Percentiles rank a stretch among this genome's conserved stretches.
Evolutionary conservation across 2,329 filamentous ascomycete genomes (phyloP).

Genomic region (Cladobotryum mycophilum): DNA sequence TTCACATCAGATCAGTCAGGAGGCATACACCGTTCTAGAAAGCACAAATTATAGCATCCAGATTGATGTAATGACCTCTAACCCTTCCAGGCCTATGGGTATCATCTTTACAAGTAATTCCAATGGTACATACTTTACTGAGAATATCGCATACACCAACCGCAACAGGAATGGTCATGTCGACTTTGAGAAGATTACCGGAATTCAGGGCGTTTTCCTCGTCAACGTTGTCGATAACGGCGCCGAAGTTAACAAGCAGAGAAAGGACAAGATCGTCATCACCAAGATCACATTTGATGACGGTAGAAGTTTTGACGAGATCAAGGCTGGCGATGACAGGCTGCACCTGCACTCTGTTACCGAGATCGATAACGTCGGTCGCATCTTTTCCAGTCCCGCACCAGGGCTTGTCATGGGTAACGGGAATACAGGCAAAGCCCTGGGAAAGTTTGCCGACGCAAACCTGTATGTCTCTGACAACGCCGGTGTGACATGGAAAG

Average conservation of each 20-base stretch:
- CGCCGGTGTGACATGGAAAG: conserved; percentile 78
- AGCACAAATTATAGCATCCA: conserved; percentile 98
- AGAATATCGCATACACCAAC: conserved; percentile 89
- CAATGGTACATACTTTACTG: conserved; percentile 91
- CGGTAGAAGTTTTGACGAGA: conserved; percentile 71
- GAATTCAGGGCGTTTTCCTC: conserved; percentile 86
- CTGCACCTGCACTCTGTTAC: conserved; percentile 93
- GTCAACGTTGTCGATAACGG: conserved; percentile 87
- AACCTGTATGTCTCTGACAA: conserved; percentile 86
- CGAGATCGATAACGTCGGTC: conserved; percentile 71
- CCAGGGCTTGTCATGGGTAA: conserved; percentile 91
- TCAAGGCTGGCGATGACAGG: conserved; percentile 61
- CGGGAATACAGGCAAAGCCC: conserved; percentile 75
- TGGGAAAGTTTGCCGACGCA: conserved; percentile 66
- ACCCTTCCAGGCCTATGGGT: conserved; percentile 66
- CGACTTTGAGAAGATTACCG: conserved; percentile 90
- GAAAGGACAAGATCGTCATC: conserved; percentile 59
- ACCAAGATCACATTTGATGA: conserved; percentile 93
- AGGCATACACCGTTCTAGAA: conserved; percentile 89
- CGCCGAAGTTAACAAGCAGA: conserved; percentile 58
- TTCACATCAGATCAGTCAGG: conserved; percentile 60
- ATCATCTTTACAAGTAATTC: conserved; percentile 93
- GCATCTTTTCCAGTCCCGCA: conserved; percentile 87
- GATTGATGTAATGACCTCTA: conserved; percentile 77
- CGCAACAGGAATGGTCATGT: conserved; percentile 69